phyloP scores from a whole-genome alignment of 2,329 filamentous ascomycete species.

The Pseudocercospora vitis region DNA sequence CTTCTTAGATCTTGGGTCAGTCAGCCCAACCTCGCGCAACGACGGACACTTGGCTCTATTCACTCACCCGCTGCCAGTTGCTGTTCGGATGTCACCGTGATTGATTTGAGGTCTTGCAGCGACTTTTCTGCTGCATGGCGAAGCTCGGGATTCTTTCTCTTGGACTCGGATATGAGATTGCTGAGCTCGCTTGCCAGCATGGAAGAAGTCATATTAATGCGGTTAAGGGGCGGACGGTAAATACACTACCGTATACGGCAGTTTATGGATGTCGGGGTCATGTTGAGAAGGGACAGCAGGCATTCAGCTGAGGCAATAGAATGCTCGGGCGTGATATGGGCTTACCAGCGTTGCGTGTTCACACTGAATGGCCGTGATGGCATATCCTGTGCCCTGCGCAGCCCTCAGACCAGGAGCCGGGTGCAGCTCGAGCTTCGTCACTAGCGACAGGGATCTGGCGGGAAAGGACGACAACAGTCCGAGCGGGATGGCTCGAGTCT shows the following conservation, averaged over 20 bases:
- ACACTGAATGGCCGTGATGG: too few species aligned
- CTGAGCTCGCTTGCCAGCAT: constrained; percentile 36
- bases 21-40: constrained; percentile 26
- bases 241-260: not conserved
- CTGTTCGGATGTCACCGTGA: constrained; percentile 72
- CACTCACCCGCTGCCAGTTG: constrained; percentile 67
- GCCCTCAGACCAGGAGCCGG: too few species aligned
- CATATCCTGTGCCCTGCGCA: not conserved
- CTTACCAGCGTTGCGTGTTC: too few species aligned
- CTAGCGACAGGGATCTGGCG: not conserved
- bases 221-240: not conserved
- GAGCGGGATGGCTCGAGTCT: not conserved
- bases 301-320: too few species aligned
- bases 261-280: too few species aligned
- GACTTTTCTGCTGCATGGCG: constrained; percentile 91
- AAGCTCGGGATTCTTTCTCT: constrained; percentile 88
- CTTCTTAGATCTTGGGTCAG: constrained; percentile 71
- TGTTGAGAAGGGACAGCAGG: too few species aligned
- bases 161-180: constrained; percentile 64
- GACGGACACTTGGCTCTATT: too few species aligned
- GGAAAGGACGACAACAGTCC: not conserved
- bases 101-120: constrained; percentile 78
- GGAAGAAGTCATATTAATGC: constrained; percentile 32
- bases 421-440: too few species aligned
- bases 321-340: too few species aligned